Conservation (phyloP, 2,329 filamentous ascomycete genomes). For the Nannizziopsis arthrosporioides region DNA sequence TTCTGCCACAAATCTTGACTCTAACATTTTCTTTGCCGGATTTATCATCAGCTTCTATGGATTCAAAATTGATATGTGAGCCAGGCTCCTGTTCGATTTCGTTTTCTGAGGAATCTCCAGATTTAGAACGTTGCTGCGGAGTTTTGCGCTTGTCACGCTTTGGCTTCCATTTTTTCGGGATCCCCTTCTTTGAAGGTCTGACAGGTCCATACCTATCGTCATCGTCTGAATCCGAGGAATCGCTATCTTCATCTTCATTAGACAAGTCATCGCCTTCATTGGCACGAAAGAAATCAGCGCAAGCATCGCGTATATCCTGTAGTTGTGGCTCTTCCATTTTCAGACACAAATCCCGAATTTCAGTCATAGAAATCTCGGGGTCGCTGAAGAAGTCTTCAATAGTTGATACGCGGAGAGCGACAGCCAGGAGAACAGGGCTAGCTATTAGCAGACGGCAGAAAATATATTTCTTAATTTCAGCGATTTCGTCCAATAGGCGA, state of each 20-base stretch:
- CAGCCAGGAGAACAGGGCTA: constrained; percentile 37
- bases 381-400: constrained; percentile 38
- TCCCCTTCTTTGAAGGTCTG: constrained; percentile 20
- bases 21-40: constrained; percentile 28
- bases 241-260: constrained; percentile 12
- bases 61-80: constrained; percentile 27
- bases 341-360: constrained; percentile 39
- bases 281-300: constrained; percentile 38
- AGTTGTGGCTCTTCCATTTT: constrained; percentile 39
- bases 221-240: constrained; percentile 13
- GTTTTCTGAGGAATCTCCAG: not conserved
- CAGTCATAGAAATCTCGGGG: constrained; percentile 31
- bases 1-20: constrained; percentile 39
- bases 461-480: constrained; percentile 40
- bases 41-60: constrained; percentile 23
- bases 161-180: constrained; percentile 20
- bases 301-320: constrained; percentile 42
- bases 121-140: not conserved
- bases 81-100: constrained; percentile 12
- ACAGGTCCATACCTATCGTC: constrained; percentile 17
- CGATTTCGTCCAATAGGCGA: constrained; percentile 34
- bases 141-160: constrained; percentile 23
- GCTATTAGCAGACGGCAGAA: constrained; percentile 40
- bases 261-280: constrained; percentile 23
- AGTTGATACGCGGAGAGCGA: constrained; percentile 29